Base-by-base conservation (phyloP, 169 alveolate species). In the Besnoitia besnoiti region DNA sequence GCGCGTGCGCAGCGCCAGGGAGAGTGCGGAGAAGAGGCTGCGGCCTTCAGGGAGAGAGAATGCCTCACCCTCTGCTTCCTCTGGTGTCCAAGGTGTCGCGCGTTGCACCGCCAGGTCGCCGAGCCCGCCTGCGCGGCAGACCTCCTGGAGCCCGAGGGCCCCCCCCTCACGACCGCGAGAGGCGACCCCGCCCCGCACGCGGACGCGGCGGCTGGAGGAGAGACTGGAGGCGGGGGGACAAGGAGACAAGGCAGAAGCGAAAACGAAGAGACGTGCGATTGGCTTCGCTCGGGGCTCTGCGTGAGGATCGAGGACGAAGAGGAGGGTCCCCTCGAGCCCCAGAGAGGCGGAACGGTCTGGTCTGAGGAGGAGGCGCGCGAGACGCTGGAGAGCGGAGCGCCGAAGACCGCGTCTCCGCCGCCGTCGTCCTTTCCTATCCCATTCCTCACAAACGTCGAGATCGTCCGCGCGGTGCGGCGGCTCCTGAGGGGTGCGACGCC, bases 61-160 rank as follows among this genome's bases (percentile, higher is more conserved):
- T 55, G 30, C n/a, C 44, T 73, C 50, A 30, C 87, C 40, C 24
- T 77, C 16, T 77, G 40, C 35, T 40, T 77, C 55, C 40, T 77
- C 39, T 77, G 87, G 87, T 77, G 87, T 27, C 55, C 87, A 21
- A 16, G 14, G 61, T 77, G 87, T 55, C 10, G 59, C 16, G 44
- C 19, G 8, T 30, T 77, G 87, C 87, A 77, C 55, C 10, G 59
- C 10, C 87, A 77, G 40, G 33, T 77, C 33, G 35, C n/a, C 8
- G 87, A 77, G 59, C 87, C 87, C 7, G 46, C 12, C 67, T 24
- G 67, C 24, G 67, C 14, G n/a, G n/a, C n/a, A n/a, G n/a, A n/a
- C n/a, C n/a, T n/a, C n/a, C n/a, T n/a, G n/a, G n/a, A n/a, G n/a
- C n/a, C n/a, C n/a, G n/a, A n/a, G n/a, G n/a, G n/a, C n/a, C n/a